phyloP scores from a whole-genome alignment of 805 yeast genomes.

The Yarrowia sp. region DNA sequence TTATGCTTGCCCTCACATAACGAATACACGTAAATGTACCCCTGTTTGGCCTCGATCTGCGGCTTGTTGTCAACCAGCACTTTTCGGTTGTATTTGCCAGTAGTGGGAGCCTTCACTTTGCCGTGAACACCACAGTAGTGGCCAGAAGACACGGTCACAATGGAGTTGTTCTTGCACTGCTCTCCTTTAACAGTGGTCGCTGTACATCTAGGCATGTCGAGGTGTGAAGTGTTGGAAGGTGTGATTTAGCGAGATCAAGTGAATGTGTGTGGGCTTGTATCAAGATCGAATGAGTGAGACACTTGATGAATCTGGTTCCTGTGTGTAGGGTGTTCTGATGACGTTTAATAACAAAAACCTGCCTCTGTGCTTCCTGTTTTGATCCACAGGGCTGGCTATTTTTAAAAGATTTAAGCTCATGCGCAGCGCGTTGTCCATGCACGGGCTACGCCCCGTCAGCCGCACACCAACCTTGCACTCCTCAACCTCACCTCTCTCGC shows the following conservation, averaged over 20 bases:
- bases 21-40: conserved; percentile 48
- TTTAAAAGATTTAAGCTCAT: conserved; percentile 6
- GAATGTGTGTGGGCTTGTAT: too few species aligned
- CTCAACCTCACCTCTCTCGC: not conserved
- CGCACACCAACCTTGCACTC: conserved; percentile 2
- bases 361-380: not conserved
- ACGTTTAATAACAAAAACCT: too few species aligned
- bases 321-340: too few species aligned
- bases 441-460: conserved; percentile 19
- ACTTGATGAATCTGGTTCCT: too few species aligned
- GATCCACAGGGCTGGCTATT: conserved; percentile 20
- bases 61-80: conserved; percentile 2
- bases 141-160: conserved; percentile 29
- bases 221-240: not conserved
- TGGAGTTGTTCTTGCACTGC: conserved; percentile 27
- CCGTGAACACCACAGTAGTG: conserved; percentile 37
- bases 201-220: conserved; percentile 1
- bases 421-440: conserved; percentile 11
- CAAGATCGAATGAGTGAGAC: too few species aligned
- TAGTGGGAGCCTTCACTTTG: conserved; percentile 11
- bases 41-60: conserved; percentile 38
- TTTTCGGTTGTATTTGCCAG: conserved; percentile 22
- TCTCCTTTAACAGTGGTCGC: conserved; percentile 22
- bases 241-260: too few species aligned
- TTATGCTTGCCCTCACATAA: conserved; percentile 37